phyloP scores from a whole-genome alignment of 148 eudicot genomes.

The Nepenthes mirabilis region DNA sequence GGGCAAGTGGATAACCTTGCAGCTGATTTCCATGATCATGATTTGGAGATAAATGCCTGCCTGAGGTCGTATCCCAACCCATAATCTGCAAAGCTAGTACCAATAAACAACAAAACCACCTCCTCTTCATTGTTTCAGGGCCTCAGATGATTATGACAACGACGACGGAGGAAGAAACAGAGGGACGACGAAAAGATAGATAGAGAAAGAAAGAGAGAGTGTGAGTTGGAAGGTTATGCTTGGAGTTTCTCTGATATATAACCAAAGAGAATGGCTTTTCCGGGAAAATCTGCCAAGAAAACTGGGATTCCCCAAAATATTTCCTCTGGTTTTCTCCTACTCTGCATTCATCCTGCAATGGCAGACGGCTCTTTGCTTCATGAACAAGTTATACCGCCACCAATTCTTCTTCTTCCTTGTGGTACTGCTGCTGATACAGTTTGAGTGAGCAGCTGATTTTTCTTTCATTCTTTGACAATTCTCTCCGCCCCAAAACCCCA shows the following conservation, averaged over 20 bases:
- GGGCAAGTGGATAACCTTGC: not conserved
- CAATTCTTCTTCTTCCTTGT: constrained; percentile 7
- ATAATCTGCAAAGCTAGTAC: constrained; percentile 26
- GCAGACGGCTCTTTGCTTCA: constrained; percentile 32
- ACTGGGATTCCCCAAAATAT: not conserved
- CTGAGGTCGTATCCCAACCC: constrained; percentile 35
- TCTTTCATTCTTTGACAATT: not conserved
- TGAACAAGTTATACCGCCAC: constrained; percentile 26
- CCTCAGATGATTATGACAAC: not conserved
- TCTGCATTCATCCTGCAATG: not conserved
- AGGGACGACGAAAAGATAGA: not conserved
- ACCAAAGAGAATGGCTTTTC: too few species aligned
- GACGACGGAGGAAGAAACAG: not conserved
- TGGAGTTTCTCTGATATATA: too few species aligned
- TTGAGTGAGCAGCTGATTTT: not conserved
- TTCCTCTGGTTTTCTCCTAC: constrained; percentile 1
- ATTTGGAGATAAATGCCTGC: constrained; percentile 33
- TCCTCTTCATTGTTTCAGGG: constrained; percentile 7
- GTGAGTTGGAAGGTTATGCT: too few species aligned
- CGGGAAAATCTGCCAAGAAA: too few species aligned
- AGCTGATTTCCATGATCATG: constrained; percentile 1
- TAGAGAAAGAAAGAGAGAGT: not conserved
- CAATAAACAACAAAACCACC: constrained; percentile 12
- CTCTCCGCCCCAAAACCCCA: too few species aligned
- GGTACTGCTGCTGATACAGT: not conserved